Base-by-base conservation (phyloP, 805 yeast species). In the Kodamaea hsintzibuensis region DNA sequence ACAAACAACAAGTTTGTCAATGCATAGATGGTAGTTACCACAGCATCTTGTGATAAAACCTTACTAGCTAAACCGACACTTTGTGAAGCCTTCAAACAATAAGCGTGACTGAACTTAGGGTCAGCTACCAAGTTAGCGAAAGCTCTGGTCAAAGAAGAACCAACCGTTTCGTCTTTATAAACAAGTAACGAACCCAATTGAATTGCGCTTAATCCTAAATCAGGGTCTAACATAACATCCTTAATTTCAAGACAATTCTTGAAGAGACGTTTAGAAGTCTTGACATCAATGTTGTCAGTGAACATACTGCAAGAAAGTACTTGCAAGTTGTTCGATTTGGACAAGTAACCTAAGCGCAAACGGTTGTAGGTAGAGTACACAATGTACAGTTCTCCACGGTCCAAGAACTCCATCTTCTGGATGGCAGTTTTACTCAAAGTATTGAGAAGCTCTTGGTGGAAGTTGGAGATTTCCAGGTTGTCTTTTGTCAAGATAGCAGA, bases 21-120 rank as follows among this genome's bases (percentile, higher is more conserved):
- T 0, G 96, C 85, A 70, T 95, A 95, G 50, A 95, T 84, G 1
- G 93, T 82, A 7, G 96, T 86, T 7, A 91, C 89, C 18, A 88
- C 85, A 1, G 89, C 83, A 64, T 91, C 97, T 63, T 91, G 93
- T 16, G 91, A 82, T 51, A 88, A 74, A 7, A 83, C 81, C 53
- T 80, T 82, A 59, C 89, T 74, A 2, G 92, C 91, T 48, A 80
- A 67, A 0, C 92, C 88, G 39, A 91, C 81, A 38, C 82, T 72
- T 51, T 71, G 68, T 0, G 95, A 80, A 1, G 86, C 78, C 5
- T 74, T 70, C 46, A 73, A 66, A 40, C 91, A 85, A 43, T 81
- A 72, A 0, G 65, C 67, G 3, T 74, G 59, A 7, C 75, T 62
- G 51, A 88, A 76, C 14, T 78, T 73, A 10, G 84, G 82, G 50